phyloP scores from a whole-genome alignment of 176 grass and related monocot genomes.

The Cocos nucifera region DNA sequence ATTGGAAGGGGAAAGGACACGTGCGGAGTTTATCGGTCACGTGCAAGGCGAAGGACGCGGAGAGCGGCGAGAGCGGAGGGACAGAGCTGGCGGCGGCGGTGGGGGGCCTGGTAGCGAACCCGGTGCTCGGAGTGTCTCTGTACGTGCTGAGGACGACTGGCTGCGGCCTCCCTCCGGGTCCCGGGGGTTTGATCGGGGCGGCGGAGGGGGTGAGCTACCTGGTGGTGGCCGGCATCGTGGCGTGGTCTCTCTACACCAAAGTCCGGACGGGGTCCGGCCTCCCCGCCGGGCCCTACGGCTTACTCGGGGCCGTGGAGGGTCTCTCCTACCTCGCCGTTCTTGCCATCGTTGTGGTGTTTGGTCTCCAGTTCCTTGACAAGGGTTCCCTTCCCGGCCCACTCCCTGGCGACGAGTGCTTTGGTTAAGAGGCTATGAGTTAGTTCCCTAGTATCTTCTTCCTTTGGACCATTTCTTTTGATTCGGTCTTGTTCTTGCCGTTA shows the following conservation, averaged over 20 bases:
- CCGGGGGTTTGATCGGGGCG: constrained; percentile 54
- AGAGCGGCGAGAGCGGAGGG: constrained; percentile 18
- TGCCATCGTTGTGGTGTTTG: constrained; percentile 49
- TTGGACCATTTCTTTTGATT: no score
- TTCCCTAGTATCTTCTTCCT: no score
- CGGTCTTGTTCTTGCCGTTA: no score
- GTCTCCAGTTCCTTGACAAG: constrained; percentile 48
- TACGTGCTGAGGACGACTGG: constrained; percentile 67
- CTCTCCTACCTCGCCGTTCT: constrained; percentile 46
- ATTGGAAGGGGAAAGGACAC: no score
- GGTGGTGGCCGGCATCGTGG: constrained; percentile 44
- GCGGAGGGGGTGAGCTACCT: constrained; percentile 83
- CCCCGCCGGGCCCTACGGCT: constrained; percentile 54
- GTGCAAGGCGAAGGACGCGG: constrained; percentile 36
- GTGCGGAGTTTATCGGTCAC: not conserved
- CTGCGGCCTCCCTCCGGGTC: constrained; percentile 59
- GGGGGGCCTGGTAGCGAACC: constrained; percentile 38
- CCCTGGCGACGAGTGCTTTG: constrained; percentile 67
- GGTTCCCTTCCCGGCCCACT: constrained; percentile 60
- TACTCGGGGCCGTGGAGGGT: constrained; percentile 68
- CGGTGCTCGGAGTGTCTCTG: constrained; percentile 58
- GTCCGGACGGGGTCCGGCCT: constrained; percentile 63
- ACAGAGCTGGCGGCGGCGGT: constrained; percentile 32
- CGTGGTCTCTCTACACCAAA: constrained; percentile 70
- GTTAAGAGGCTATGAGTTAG: constrained; percentile 11